Conservation (phyloP, 495 filamentous ascomycete genomes). For the Glutinoglossum americanum region DNA sequence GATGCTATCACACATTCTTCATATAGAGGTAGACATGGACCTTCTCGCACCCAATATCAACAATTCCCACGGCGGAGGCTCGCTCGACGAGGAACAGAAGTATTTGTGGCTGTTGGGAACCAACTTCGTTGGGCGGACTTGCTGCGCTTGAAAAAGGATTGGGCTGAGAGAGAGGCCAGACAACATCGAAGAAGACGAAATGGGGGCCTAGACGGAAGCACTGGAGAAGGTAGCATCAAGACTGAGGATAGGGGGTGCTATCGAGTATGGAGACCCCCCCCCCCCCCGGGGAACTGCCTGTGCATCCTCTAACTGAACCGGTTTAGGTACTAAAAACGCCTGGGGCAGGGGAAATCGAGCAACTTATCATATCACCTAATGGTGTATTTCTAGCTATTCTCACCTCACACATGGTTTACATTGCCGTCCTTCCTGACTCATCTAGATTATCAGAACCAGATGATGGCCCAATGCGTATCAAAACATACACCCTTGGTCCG, state of each 20-base stretch:
- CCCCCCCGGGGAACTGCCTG: background rate
- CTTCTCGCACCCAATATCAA: constrained; percentile 13
- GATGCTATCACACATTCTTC: constrained; percentile 16
- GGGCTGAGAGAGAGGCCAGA: constrained; percentile 22
- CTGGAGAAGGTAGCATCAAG: background rate
- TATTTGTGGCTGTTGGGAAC: constrained; percentile 67
- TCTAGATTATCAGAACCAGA: constrained; percentile 47
- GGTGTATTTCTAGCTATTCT: constrained; percentile 60
- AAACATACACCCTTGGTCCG: constrained; percentile 67
- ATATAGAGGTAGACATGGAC: background rate
- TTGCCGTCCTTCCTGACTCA: constrained; percentile 55
- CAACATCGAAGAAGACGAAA: background rate
- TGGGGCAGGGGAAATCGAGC: constrained; percentile 52
- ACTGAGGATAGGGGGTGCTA: background rate
- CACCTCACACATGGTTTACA: constrained; percentile 64
- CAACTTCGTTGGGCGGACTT: constrained; percentile 77
- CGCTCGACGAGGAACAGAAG: constrained; percentile 51
- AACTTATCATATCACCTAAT: constrained; percentile 62
- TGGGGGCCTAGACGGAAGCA: constrained; percentile 4
- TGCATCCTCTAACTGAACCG: background rate
- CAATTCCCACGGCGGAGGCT: constrained; percentile 43
- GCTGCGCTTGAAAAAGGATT: constrained; percentile 48
- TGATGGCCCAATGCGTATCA: constrained; percentile 42
- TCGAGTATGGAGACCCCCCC: background rate
- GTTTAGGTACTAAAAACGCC: constrained; percentile 45